Evolutionary conservation across 1,284 basidiomycete species (phyloP).

Genomic region (Veloboletus limbatus): DNA sequence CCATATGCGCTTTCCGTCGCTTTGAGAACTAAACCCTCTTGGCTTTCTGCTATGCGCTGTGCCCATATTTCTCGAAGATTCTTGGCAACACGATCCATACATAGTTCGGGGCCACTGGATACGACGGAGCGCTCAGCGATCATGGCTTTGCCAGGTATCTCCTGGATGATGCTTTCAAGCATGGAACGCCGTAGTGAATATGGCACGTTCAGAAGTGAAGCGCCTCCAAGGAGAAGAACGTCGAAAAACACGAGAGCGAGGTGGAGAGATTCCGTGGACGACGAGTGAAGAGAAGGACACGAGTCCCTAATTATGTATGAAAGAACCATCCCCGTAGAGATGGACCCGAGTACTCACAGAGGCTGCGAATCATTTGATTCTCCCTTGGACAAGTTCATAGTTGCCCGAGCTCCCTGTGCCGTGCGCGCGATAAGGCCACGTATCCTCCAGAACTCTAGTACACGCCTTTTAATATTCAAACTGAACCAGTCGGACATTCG

Average conservation of each 20-base stretch:
- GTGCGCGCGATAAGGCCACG: conserved; percentile 54
- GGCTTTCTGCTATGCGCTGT: conserved; percentile 43
- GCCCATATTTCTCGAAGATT: conserved; percentile 51
- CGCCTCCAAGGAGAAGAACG: conserved; percentile 61
- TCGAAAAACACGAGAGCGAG: conserved; percentile 86
- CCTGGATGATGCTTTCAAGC: conserved; percentile 55
- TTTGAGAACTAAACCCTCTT: conserved; percentile 79
- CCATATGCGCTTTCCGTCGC: conserved; percentile 65
- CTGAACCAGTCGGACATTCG: background rate
- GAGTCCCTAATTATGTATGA: conserved; percentile 31
- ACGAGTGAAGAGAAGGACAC: conserved; percentile 48
- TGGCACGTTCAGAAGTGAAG: conserved; percentile 50
- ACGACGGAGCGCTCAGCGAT: conserved; percentile 54
- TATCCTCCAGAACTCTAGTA: conserved; percentile 70
- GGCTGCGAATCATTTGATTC: conserved; percentile 17
- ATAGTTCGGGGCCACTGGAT: conserved; percentile 24
- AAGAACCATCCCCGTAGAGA: background rate
- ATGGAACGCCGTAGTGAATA: conserved; percentile 59
- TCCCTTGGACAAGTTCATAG: conserved; percentile 18
- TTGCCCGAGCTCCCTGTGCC: conserved; percentile 48
- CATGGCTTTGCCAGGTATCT: conserved; percentile 57
- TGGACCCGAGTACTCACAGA: conserved; percentile 17
- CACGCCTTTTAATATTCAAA: conserved; percentile 6
- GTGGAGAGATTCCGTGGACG: conserved; percentile 46
- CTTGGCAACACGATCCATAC: conserved; percentile 14